phyloP scores from a whole-genome alignment of 495 filamentous ascomycete genomes.

The Immersiella caudata region DNA sequence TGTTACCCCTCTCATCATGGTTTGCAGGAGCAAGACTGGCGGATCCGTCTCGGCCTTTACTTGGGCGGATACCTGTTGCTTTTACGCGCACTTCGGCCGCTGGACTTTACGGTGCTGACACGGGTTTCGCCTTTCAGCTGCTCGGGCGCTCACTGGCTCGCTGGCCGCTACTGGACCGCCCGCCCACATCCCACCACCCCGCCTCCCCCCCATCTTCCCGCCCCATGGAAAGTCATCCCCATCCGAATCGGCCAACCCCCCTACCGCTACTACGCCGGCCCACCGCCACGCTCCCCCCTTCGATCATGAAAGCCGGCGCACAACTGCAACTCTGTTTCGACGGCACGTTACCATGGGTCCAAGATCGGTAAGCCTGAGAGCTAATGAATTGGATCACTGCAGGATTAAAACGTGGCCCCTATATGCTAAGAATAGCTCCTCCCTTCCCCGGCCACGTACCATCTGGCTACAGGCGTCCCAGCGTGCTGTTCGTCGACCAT shows the following conservation, averaged over 20 bases:
- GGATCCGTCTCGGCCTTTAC: background rate
- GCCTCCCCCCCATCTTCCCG: conserved; percentile 6
- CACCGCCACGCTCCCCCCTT: conserved; percentile 24
- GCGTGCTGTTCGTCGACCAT: conserved; percentile 8
- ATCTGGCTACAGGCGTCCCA: conserved; percentile 26
- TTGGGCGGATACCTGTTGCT: background rate
- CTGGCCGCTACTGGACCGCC: conserved; percentile 12
- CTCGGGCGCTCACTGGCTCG: conserved; percentile 6
- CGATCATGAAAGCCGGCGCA: conserved; percentile 37
- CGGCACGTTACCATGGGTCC: conserved; percentile 45
- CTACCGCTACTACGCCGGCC: conserved; percentile 21
- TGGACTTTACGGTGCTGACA: conserved; percentile 6
- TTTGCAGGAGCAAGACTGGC: background rate
- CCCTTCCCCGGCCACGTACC: conserved; percentile 36
- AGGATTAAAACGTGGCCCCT: conserved; percentile 43
- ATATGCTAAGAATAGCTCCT: conserved; percentile 46
- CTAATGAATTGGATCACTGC: conserved; percentile 45
- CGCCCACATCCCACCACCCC: conserved; percentile 13
- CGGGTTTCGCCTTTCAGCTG: conserved; percentile 13
- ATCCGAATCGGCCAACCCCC: conserved; percentile 21
- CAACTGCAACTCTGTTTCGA: conserved; percentile 44
- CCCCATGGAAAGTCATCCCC: conserved; percentile 19
- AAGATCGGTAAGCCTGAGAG: conserved; percentile 43
- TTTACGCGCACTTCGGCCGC: background rate
- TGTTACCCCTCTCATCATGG: background rate